phyloP scores from a whole-genome alignment of 169 alveolate species.

The Plasmodium knowlesi region DNA sequence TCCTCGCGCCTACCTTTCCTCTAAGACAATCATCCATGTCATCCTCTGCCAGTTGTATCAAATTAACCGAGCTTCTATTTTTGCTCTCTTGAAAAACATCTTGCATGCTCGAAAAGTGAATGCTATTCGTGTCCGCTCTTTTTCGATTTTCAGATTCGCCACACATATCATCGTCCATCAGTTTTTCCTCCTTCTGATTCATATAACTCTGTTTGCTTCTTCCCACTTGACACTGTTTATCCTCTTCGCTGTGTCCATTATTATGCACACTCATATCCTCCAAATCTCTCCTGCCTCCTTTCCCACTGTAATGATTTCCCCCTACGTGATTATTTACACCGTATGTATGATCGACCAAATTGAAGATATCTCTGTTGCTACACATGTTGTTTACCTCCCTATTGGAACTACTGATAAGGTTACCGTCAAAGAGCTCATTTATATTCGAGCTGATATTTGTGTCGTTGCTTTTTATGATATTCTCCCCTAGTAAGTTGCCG shows the following conservation, averaged over 20 bases:
- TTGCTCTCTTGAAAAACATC: conserved; percentile 28
- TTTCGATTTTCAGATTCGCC: not conserved
- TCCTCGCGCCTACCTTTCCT: not conserved
- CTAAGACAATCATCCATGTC: not conserved
- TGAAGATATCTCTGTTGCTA: not conserved
- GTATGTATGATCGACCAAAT: not conserved
- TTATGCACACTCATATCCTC: not conserved
- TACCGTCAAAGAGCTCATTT: conserved; percentile 25
- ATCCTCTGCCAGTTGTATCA: not conserved
- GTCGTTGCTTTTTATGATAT: not conserved
- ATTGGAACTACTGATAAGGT: not conserved
- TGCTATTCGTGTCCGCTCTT: not conserved
- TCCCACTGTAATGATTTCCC: not conserved
- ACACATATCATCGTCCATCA: not conserved
- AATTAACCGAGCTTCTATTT: not conserved
- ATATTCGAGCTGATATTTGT: conserved; percentile 24
- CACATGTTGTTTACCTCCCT: not conserved
- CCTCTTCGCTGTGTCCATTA: not conserved
- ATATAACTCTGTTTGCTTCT: not conserved
- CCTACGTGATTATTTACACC: not conserved
- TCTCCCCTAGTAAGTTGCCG: not conserved
- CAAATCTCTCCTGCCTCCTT: not conserved
- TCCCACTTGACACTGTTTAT: not conserved
- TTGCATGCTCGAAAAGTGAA: not conserved
- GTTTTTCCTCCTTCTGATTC: not conserved